Conservation (phyloP, 306 rosid species). For the peach (Prunus persica) region DNA sequence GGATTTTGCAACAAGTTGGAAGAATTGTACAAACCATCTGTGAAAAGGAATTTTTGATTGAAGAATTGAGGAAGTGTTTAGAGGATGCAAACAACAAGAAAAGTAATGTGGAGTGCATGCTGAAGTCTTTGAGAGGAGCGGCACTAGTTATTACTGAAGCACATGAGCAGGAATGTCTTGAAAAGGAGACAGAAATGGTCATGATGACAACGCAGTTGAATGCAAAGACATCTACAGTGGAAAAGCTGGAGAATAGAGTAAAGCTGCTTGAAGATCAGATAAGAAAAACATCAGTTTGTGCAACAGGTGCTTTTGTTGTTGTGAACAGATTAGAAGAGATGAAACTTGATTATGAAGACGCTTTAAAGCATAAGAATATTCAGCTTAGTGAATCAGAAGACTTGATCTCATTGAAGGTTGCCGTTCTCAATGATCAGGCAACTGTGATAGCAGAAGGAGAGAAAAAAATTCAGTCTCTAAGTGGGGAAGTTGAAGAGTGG, state of each 20-base stretch:
- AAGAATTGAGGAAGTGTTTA: constrained; percentile 70
- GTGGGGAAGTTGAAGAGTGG: constrained; percentile 37
- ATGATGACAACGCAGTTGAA: constrained; percentile 49
- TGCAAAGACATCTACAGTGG: constrained; percentile 36
- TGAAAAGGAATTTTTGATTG: constrained; percentile 78
- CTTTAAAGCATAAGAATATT: constrained; percentile 41
- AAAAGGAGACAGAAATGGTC: constrained; percentile 57
- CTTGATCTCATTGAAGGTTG: constrained; percentile 48
- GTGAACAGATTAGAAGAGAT: constrained; percentile 73
- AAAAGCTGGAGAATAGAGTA: constrained; percentile 48
- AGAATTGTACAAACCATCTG: constrained; percentile 53
- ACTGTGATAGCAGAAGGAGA: constrained; percentile 52
- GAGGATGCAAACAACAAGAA: constrained; percentile 87
- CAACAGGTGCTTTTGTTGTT: constrained; percentile 66
- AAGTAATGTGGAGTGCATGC: constrained; percentile 79
- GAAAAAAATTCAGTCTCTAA: constrained; percentile 29
- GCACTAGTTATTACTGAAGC: constrained; percentile 75
- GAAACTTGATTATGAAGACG: constrained; percentile 46
- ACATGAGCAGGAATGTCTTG: constrained; percentile 67
- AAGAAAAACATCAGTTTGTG: constrained; percentile 58
- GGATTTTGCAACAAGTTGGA: constrained; percentile 89
- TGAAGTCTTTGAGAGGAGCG: constrained; percentile 88
- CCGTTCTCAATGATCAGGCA: constrained; percentile 50
- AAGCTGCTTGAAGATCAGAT: constrained; percentile 51
- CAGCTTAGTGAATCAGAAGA: constrained; percentile 50